Conservation (phyloP, 2,329 filamentous ascomycete species). For the Calycina herbarum region DNA sequence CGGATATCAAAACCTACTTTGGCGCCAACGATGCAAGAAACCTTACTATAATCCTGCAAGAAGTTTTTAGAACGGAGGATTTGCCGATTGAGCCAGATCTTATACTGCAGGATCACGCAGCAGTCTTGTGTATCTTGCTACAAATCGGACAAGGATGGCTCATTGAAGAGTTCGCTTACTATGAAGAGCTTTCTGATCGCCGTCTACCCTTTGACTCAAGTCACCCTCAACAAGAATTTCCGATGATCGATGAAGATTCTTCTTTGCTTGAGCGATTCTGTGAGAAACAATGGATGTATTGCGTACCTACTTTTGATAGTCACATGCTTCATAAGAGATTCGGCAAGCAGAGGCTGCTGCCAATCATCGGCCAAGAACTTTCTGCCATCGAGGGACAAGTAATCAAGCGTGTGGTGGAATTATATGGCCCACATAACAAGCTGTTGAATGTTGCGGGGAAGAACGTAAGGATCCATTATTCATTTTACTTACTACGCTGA, state of each 20-base stretch:
- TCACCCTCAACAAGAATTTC: constrained; percentile 25
- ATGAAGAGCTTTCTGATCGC: constrained; percentile 21
- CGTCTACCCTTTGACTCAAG: constrained; percentile 32
- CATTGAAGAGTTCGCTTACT: constrained; percentile 17
- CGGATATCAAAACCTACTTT: constrained; percentile 25
- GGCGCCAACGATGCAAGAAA: constrained; percentile 18
- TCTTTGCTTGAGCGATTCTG: constrained; percentile 33
- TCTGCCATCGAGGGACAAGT: constrained; percentile 24
- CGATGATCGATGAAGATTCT: constrained; percentile 17
- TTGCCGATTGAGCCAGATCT: constrained; percentile 26
- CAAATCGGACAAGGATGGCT: constrained; percentile 11
- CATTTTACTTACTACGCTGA: not conserved
- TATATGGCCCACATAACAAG: constrained; percentile 34
- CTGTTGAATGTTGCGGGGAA: constrained; percentile 14
- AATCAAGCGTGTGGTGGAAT: constrained; percentile 26
- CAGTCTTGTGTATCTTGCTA: constrained; percentile 18
- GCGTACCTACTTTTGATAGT: constrained; percentile 28
- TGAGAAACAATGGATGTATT: constrained; percentile 35
- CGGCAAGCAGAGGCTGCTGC: constrained; percentile 29
- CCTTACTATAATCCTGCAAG: constrained; percentile 21
- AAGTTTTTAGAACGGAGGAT: constrained; percentile 23
- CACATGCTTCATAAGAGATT: constrained; percentile 30
- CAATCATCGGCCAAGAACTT: constrained; percentile 29
- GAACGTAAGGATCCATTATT: not conserved
- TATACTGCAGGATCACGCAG: constrained; percentile 26